phyloP scores from a whole-genome alignment of 2,329 filamentous ascomycete genomes.

The Capronia epimyces region DNA sequence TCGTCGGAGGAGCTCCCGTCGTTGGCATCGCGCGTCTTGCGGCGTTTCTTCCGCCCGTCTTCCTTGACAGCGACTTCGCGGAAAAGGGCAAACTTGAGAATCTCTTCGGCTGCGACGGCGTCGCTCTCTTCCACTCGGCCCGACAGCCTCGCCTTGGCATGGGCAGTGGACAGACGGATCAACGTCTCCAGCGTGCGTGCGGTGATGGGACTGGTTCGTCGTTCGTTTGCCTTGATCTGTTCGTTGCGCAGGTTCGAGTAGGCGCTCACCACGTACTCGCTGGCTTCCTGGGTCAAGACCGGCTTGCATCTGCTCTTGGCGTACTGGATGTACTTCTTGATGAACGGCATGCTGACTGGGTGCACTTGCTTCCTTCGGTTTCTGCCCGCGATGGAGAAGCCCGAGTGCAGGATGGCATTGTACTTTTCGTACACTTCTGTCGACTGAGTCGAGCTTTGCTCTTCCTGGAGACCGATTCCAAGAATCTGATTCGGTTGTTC shows the following conservation, averaged over 20 bases:
- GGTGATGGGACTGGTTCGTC: constrained; percentile 89
- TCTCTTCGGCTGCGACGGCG: constrained; percentile 78
- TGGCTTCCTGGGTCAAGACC: constrained; percentile 80
- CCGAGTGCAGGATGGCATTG: constrained; percentile 90
- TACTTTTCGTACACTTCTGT: constrained; percentile 93
- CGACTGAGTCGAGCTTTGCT: constrained; percentile 64
- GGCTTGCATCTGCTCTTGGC: constrained; percentile 89
- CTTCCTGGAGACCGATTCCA: constrained; percentile 76
- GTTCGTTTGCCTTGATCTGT: constrained; percentile 88
- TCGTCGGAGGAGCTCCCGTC: constrained; percentile 60
- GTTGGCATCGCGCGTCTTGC: constrained; percentile 66
- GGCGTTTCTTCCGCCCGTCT: constrained; percentile 71
- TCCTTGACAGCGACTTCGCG: constrained; percentile 75
- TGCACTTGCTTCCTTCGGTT: constrained; percentile 68
- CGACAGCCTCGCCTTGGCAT: constrained; percentile 86
- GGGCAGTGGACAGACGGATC: constrained; percentile 94
- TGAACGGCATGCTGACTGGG: constrained; percentile 81
- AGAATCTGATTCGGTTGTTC: constrained; percentile 80
- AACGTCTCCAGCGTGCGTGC: constrained; percentile 95
- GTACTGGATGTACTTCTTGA: constrained; percentile 99
- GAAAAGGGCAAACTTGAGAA: constrained; percentile 91
- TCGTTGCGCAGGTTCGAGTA: constrained; percentile 94
- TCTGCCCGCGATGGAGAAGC: constrained; percentile 69
- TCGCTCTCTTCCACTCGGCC: constrained; percentile 85
- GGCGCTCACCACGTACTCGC: constrained; percentile 82